These are phyloP conservation scores for Backusella mclennaniae DNA, from an alignment of 192 early-diverging fungal species.

Conservation along the genomic window DNA sequence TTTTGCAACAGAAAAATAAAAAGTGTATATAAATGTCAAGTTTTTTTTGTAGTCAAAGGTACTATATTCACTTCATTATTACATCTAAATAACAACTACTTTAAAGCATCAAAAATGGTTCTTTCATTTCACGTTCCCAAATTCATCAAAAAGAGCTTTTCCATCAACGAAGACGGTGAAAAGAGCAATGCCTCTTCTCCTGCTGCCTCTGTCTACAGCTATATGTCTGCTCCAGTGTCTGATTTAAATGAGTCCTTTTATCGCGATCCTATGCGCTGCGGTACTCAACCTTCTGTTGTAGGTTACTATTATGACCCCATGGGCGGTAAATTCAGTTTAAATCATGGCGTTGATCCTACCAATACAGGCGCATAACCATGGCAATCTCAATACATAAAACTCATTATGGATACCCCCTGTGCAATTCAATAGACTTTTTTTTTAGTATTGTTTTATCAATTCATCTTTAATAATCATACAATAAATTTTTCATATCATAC, in stretches of 20 bases:
- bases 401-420: neutral
- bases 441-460: neutral
- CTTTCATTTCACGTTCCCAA: slow-evolving; percentile 10
- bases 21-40: neutral
- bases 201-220: neutral
- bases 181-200: neutral
- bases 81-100: neutral
- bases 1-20: neutral
- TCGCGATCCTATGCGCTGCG: slow-evolving; percentile 30
- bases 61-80: neutral
- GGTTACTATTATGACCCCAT: slow-evolving; percentile 29
- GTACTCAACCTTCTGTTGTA: slow-evolving; percentile 24
- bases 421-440: neutral
- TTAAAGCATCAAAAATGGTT: neutral
- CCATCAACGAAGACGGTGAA: neutral
- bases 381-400: neutral
- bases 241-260: neutral
- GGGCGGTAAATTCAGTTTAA: slow-evolving; percentile 19
- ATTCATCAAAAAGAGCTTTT: slow-evolving; percentile 11
- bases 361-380: slow-evolving; percentile 27
- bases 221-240: neutral
- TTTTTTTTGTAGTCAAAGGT: neutral
- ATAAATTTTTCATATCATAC: neutral
- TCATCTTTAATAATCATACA: neutral
- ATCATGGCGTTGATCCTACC: slow-evolving; percentile 21